A percentile compares a stretch with the other conserved stretches of the same genome.
Evolutionary conservation across 2,329 filamentous ascomycete genomes (phyloP).

Genomic region (Hortaea sp.): DNA sequence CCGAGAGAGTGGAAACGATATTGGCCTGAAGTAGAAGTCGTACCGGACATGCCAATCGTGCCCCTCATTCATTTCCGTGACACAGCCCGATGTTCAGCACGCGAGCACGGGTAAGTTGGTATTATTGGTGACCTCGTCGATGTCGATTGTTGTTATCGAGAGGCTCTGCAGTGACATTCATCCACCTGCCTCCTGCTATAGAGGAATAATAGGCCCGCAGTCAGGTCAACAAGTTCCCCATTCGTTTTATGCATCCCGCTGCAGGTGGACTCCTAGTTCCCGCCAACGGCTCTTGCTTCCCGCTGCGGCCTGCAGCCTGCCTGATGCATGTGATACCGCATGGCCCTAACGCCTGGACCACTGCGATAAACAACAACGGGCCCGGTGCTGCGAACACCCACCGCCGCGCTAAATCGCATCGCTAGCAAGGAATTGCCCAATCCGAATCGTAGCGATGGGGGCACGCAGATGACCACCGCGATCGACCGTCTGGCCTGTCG

Average conservation of each 20-base stretch:
- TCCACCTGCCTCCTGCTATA: no score
- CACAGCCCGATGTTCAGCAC: no score
- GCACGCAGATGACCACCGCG: background rate
- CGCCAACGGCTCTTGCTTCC: slow-evolving; percentile 4
- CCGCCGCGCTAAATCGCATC: background rate
- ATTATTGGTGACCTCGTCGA: no score
- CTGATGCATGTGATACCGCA: slow-evolving; percentile 12
- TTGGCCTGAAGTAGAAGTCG: background rate
- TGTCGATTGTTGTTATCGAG: no score
- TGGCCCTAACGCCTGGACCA: slow-evolving; percentile 5
- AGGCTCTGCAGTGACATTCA: no score
- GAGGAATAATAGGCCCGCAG: no score
- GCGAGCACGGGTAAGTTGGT: no score
- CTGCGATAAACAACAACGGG: slow-evolving; percentile 5
- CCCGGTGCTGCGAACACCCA: slow-evolving; percentile 1
- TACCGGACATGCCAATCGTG: background rate
- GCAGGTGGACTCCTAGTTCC: slow-evolving; percentile 3
- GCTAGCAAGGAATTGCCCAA: background rate
- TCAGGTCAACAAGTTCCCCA: background rate
- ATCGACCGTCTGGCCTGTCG: background rate
- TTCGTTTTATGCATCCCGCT: background rate
- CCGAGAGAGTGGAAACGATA: background rate
- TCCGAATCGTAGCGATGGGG: background rate
- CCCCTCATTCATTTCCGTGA: background rate
- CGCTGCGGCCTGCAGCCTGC: slow-evolving; percentile 5